phyloP scores from a whole-genome alignment of 2,329 filamentous ascomycete genomes.

The Dactylellina leptospora region DNA sequence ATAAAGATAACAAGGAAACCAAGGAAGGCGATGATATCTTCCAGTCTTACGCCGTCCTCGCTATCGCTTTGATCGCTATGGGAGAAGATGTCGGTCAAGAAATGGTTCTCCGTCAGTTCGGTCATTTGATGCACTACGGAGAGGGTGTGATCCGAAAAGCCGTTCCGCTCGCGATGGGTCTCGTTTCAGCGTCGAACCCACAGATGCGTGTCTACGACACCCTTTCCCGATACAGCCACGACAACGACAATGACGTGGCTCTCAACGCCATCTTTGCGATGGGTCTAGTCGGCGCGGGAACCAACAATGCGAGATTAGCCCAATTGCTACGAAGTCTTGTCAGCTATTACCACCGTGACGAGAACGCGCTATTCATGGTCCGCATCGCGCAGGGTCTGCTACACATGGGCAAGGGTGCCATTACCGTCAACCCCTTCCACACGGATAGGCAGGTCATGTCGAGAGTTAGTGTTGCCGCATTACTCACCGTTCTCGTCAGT shows the following conservation, averaged over 20 bases:
- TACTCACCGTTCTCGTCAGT: constrained; percentile 88
- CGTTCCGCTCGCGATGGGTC: constrained; percentile 93
- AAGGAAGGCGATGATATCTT: constrained; percentile 84
- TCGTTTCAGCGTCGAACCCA: constrained; percentile 96
- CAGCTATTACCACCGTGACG: constrained; percentile 96
- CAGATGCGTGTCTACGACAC: constrained; percentile 99
- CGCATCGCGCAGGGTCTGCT: constrained; percentile 88
- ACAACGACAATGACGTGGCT: constrained; percentile 97
- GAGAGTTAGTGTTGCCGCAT: constrained; percentile 84
- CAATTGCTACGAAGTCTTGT: constrained; percentile 93
- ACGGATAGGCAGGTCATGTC: constrained; percentile 96
- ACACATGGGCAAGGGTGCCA: constrained; percentile 98
- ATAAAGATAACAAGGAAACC: constrained; percentile 69
- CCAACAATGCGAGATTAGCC: constrained; percentile 95
- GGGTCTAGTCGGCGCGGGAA: constrained; percentile 94
- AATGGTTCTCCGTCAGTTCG: constrained; percentile 97
- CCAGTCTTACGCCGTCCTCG: constrained; percentile 94
- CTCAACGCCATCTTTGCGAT: constrained; percentile 99
- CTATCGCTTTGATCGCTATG: constrained; percentile 94
- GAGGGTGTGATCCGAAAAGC: constrained; percentile 96
- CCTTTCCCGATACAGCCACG: constrained; percentile 94
- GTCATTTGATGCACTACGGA: constrained; percentile 98
- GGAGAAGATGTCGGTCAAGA: constrained; percentile 98
- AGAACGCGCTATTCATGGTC: constrained; percentile 98
- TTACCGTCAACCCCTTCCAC: constrained; percentile 98